Percentiles rank a stretch among this genome's conserved stretches.
Conservation (phyloP, 305 asterid species). For the Fraxinus ornus region DNA sequence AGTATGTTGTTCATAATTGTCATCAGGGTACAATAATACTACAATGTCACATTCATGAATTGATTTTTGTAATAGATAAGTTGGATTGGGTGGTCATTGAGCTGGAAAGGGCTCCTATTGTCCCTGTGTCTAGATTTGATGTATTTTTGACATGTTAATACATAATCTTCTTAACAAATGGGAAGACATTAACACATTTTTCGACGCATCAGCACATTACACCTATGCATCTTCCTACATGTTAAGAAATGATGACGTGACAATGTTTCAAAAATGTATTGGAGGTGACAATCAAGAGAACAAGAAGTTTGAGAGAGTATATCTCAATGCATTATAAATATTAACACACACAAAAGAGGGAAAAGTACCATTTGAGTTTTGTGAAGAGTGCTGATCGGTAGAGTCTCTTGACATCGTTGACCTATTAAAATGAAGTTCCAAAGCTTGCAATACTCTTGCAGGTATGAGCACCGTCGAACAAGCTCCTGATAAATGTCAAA, state of each 20-base stretch:
- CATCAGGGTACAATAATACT: too few species aligned
- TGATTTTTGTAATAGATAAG: neutral
- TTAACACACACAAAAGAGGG: neutral
- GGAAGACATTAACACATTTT: neutral
- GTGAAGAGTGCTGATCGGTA: conserved; percentile 8
- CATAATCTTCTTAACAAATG: neutral
- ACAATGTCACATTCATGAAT: neutral
- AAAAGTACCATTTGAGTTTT: conserved; percentile 29
- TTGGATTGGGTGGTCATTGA: neutral
- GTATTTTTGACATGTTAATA: neutral
- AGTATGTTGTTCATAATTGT: neutral
- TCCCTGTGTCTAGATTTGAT: too few species aligned
- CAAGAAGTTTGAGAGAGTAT: neutral
- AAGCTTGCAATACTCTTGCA: conserved; percentile 61
- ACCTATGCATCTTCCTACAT: neutral
- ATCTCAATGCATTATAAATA: neutral
- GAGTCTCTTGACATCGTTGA: conserved; percentile 22
- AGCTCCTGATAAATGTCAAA: conserved; percentile 30
- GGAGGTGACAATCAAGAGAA: neutral
- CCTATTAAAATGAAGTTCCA: conserved; percentile 50
- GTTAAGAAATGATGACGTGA: neutral
- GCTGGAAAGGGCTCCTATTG: neutral
- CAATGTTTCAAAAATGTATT: neutral
- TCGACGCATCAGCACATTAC: neutral
- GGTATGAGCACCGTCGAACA: conserved; percentile 74